Conservation (phyloP, 176 grass and related monocot genomes). For the Carex littledalei region DNA sequence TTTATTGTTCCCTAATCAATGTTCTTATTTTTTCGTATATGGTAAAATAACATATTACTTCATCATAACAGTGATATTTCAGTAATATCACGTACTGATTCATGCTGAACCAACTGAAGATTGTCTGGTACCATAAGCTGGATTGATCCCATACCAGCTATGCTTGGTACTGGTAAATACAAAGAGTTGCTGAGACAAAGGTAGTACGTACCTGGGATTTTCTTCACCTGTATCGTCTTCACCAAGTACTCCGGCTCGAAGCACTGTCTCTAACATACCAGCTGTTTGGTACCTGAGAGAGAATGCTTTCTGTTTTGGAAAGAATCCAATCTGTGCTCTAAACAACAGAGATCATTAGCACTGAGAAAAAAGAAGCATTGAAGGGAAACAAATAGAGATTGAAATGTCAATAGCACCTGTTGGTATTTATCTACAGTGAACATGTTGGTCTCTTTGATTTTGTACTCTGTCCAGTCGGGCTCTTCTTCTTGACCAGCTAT, state of each 20-base stretch:
- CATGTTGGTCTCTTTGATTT: conserved; percentile 96
- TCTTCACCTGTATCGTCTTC: conserved; percentile 90
- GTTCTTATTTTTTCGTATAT: background rate
- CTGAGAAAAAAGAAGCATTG: background rate
- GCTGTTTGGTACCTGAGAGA: conserved; percentile 83
- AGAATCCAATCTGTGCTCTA: conserved; percentile 86
- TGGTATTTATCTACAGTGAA: conserved; percentile 96
- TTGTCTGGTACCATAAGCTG: background rate
- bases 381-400: background rate
- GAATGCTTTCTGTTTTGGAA: conserved; percentile 70
- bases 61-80: background rate
- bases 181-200: background rate
- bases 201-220: conserved; percentile 50
- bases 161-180: background rate
- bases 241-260: conserved; percentile 79
- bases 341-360: conserved; percentile 21
- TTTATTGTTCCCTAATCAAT: background rate
- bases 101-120: background rate
- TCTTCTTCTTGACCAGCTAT: conserved; percentile 46
- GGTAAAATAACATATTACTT: background rate
- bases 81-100: background rate
- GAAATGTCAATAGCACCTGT: conserved; percentile 46
- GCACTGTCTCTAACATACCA: conserved; percentile 83
- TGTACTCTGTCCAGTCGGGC: conserved; percentile 89
- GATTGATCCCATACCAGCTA: background rate